Conservation (phyloP, 306 rosid species). For the Cicer chorassanicum region DNA sequence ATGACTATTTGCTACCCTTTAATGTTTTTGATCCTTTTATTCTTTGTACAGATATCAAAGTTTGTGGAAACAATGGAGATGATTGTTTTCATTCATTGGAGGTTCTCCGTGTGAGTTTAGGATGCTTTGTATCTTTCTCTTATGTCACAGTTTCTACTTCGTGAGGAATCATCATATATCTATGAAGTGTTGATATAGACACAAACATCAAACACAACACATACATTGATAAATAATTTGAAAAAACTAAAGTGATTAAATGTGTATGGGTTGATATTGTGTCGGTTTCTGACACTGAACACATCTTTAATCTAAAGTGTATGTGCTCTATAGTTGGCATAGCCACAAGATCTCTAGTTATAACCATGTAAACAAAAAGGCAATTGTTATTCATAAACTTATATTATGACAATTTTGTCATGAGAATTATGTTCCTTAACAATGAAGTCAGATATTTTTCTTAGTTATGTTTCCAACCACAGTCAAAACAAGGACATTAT, state of each 20-base stretch:
- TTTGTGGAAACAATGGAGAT: slow-evolving; percentile 69
- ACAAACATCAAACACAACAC: background rate
- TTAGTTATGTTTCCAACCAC: slow-evolving; percentile 76
- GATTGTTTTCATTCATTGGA: slow-evolving; percentile 75
- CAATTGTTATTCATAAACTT: slow-evolving; percentile 10
- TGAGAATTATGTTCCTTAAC: slow-evolving; percentile 57
- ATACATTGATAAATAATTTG: background rate
- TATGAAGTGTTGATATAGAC: background rate
- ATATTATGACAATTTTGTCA: background rate
- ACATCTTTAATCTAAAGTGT: background rate
- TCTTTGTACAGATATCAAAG: slow-evolving; percentile 63
- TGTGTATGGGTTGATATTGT: background rate
- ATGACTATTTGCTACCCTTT: background rate
- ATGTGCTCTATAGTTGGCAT: background rate
- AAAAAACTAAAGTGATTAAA: background rate
- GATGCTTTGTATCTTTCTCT: slow-evolving; percentile 77
- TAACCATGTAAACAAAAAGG: background rate
- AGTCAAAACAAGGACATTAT: slow-evolving; percentile 65
- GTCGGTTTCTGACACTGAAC: background rate
- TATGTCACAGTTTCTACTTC: slow-evolving; percentile 15
- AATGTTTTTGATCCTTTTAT: slow-evolving; percentile 8
- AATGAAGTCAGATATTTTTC: slow-evolving; percentile 71
- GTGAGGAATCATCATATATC: background rate
- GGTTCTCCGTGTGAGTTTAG: slow-evolving; percentile 87
- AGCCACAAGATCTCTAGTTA: background rate